Evolutionary conservation across 1,284 basidiomycete genomes (phyloP).

Genomic region (Thelephora terrestris): DNA sequence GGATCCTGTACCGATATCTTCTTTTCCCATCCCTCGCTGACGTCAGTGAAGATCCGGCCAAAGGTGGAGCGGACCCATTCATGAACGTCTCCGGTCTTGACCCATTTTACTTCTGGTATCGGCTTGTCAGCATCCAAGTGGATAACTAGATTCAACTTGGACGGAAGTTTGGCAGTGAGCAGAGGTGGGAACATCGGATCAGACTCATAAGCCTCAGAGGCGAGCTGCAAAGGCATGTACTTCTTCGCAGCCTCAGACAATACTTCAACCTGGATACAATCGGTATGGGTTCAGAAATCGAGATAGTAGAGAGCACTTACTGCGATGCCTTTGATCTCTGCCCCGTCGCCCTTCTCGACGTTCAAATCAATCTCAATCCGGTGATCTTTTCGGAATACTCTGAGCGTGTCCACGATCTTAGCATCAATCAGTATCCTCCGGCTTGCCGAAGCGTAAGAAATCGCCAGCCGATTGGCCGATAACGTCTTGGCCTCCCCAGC

Average conservation of each 20-base stretch:
- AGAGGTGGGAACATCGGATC: slow-evolving; percentile 65
- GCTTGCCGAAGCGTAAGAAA: slow-evolving; percentile 85
- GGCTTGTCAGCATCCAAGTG: slow-evolving; percentile 82
- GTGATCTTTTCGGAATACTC: slow-evolving; percentile 73
- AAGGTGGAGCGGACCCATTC: slow-evolving; percentile 89
- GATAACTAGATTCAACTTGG: slow-evolving; percentile 44
- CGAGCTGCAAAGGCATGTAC: slow-evolving; percentile 48
- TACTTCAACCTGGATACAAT: slow-evolving; percentile 52
- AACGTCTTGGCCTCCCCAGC: slow-evolving; percentile 27
- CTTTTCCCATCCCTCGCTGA: slow-evolving; percentile 80
- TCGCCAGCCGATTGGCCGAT: slow-evolving; percentile 80
- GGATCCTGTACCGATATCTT: slow-evolving; percentile 90
- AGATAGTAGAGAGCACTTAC: slow-evolving; percentile 32
- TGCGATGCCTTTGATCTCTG: slow-evolving; percentile 62
- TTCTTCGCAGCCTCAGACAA: slow-evolving; percentile 63
- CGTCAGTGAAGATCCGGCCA: slow-evolving; percentile 67
- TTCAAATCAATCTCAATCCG: slow-evolving; percentile 76
- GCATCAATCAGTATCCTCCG: slow-evolving; percentile 85
- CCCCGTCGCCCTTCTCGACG: slow-evolving; percentile 41
- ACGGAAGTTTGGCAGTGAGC: slow-evolving; percentile 39
- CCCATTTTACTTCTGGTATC: slow-evolving; percentile 92
- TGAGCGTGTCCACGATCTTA: slow-evolving; percentile 73
- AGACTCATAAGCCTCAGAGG: slow-evolving; percentile 30
- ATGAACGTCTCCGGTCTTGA: slow-evolving; percentile 86
- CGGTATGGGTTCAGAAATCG: not conserved